Conservation (phyloP, 108 stramenopile species). For the Asterionellopsis glacialis region DNA sequence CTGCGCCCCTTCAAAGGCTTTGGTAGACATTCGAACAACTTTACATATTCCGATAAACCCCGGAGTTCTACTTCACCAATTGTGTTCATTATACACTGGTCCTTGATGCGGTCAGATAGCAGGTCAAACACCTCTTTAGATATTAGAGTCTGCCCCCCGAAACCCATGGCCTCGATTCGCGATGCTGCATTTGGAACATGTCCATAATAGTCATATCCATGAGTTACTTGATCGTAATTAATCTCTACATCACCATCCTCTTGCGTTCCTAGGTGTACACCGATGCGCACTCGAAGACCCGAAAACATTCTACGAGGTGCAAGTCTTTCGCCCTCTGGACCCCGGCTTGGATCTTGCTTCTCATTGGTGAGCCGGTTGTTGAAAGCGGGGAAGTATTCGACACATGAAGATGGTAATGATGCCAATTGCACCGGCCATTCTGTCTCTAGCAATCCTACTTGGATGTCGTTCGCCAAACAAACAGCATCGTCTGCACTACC, state of each 20-base stretch:
- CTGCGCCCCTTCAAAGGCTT: constrained; percentile 6
- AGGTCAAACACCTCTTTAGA: not conserved
- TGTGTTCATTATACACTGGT: constrained; percentile 1
- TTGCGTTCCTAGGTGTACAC: constrained; percentile 10
- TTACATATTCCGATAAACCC: constrained; percentile 10
- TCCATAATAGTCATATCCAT: constrained; percentile 27
- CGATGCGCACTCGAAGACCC: constrained; percentile 19
- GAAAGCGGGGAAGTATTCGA: not conserved
- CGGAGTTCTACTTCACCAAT: constrained; percentile 7
- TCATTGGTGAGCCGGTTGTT: too few species aligned
- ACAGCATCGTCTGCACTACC: constrained; percentile 15
- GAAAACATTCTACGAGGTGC: constrained; percentile 6
- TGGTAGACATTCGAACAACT: constrained; percentile 3
- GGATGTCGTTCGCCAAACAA: constrained; percentile 19
- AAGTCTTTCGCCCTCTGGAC: not conserved
- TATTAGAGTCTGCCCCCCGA: constrained; percentile 22
- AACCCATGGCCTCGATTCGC: constrained; percentile 11
- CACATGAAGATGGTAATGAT: constrained; percentile 13
- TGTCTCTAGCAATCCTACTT: not conserved
- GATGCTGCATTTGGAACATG: constrained; percentile 18
- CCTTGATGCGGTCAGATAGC: constrained; percentile 5
- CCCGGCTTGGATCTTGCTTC: too few species aligned
- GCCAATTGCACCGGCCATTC: constrained; percentile 23
- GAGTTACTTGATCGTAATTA: constrained; percentile 12
- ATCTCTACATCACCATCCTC: constrained; percentile 11